phyloP scores from a whole-genome alignment of 2,329 filamentous ascomycete species.

The Diaporthe batatas region DNA sequence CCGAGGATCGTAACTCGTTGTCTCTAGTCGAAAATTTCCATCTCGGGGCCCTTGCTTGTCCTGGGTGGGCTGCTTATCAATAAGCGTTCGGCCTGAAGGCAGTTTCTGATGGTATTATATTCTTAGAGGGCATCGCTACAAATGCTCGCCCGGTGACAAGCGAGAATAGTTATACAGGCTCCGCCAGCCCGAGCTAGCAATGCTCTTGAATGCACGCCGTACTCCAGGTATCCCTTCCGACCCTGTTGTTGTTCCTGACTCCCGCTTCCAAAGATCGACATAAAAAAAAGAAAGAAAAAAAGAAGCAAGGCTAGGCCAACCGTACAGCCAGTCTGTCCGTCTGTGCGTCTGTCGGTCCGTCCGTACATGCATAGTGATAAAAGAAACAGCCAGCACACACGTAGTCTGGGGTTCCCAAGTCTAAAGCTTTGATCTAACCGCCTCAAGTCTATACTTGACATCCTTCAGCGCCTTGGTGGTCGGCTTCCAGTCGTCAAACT shows the following conservation, averaged over 20 bases:
- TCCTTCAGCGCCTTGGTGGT: conserved; percentile 92
- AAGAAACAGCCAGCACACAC: not conserved
- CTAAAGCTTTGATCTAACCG: conserved; percentile 84
- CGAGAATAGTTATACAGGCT: not conserved
- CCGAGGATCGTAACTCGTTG: not conserved
- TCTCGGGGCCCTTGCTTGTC: not conserved
- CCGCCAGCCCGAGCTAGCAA: not conserved
- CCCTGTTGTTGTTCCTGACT: conserved; percentile 6
- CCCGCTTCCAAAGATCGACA: not conserved
- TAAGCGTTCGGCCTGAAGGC: not conserved
- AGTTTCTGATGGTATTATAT: not conserved
- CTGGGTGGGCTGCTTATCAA: not conserved
- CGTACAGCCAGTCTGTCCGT: conserved; percentile 6
- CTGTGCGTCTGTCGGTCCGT: not conserved
- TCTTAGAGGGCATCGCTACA: not conserved
- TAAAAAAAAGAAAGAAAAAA: conserved; percentile 7
- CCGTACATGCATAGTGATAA: not conserved
- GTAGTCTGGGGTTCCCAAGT: not conserved
- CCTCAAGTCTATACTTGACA: conserved; percentile 94
- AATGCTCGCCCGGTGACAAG: not conserved
- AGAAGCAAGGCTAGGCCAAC: not conserved
- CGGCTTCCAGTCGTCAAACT: conserved; percentile 96
- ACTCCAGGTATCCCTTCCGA: conserved; percentile 14
- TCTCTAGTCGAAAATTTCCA: not conserved
- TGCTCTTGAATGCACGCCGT: conserved; percentile 20